Evolutionary conservation across 1,284 basidiomycete genomes (phyloP), one percentile per base, ranked within the genome.

Genomic region (Cystobasidiaceae sp.): DNA sequence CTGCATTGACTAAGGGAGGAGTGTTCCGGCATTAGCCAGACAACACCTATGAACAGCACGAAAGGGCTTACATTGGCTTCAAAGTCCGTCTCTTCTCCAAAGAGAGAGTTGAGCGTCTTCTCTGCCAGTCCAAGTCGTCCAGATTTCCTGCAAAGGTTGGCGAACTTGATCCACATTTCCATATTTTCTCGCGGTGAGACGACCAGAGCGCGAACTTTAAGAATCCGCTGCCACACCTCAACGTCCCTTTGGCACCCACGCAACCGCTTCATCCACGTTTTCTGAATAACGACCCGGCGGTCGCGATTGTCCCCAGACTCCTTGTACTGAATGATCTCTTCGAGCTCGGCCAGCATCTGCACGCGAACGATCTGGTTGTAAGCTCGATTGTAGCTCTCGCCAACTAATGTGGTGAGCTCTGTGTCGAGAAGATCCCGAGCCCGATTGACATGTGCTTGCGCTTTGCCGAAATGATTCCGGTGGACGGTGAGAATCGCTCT

Each of bases 221-320:
- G 80, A 51, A 98, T 92, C 23, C 94, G 86, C 78, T 98, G 96
- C 96, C 96, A 99, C 3, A 97, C 93, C 77, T 99, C 96, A 19
- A 98, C 96, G 71, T 98, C 96, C 17, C 92, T 90, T 75, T 98
- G 93, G 77, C 94, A 97, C 2, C 93, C 96, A 79, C 92, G 88
- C 44, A 99, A 78, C 67, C 92, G 82, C 76, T 90, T 93, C 85
- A 93, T 90, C 93, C 93, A 97, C 0, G 93, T 96, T 77, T 86
- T 88, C 55, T 89, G 83, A 81, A 93, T 92, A 9, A 74, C 4
- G 84, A 85, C 66, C 81, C 82, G 92, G 32, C 93, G 85, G 70
- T 96, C 92, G 1, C 92, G 89, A 73, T 97, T 93, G 76, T 98
- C 93, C 19, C 87, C 88, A 5, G 74, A 86, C 52, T 77, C 74